phyloP scores from a whole-genome alignment of 768 basidiomycete species.

The Termitomyces sp. region DNA sequence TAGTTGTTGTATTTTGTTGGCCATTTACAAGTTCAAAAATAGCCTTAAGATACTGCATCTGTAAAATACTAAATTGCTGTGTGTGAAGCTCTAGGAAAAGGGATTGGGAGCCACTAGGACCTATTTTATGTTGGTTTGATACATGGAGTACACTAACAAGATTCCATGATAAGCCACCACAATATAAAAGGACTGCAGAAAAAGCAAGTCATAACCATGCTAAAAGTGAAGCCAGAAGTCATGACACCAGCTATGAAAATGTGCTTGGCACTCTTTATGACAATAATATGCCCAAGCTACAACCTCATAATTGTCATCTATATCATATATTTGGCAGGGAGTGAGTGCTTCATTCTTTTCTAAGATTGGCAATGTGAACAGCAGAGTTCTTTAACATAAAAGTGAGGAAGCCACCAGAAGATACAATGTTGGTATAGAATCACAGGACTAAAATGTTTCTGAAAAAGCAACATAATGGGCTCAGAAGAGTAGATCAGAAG shows the following conservation, averaged over 20 bases:
- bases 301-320: neutral
- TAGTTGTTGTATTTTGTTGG: neutral
- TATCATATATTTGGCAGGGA: neutral
- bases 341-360: neutral
- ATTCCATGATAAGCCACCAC: neutral
- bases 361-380: neutral
- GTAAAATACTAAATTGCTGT: neutral
- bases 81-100: neutral
- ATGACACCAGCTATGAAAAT: neutral
- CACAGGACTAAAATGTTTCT: neutral
- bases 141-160: neutral
- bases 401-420: neutral
- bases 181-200: neutral
- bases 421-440: neutral
- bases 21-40: neutral
- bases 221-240: neutral
- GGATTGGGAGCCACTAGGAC: neutral
- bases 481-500: neutral
- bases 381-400: neutral
- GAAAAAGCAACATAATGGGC: neutral
- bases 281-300: neutral
- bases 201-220: neutral
- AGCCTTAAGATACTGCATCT: neutral
- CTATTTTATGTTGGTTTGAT: neutral
- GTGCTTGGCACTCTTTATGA: neutral